Base-by-base conservation (phyloP, 176 grass and related monocot species). In the Tillandsia fasciculata region DNA sequence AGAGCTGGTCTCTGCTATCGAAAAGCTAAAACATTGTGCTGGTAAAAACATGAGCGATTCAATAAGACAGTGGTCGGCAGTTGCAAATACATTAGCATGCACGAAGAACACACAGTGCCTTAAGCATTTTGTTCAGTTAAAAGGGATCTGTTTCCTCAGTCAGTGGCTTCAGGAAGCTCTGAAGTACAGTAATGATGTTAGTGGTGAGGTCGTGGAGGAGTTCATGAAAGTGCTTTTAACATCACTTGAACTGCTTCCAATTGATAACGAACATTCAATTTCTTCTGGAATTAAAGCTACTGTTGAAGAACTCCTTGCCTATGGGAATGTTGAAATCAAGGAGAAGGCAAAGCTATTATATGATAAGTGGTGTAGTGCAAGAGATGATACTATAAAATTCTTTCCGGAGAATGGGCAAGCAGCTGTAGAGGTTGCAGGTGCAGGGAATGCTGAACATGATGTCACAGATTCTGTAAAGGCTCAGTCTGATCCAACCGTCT, bases 331-430 rank as follows among this genome's bases (percentile, higher is more conserved):
- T 17, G 8, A 68, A 12, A 80, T 92, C 63, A 92, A 69, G 29
- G 77, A 85, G 70, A 92, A 78, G 64, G 89, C 89, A 9, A 70
- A 51, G 72, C 17, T 53, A 1, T 72, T 92, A 15, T 66, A 33
- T 56, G 73, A 83, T 53, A 92, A 82, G 72, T 92, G 85, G 89
- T 58, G 17, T 13, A 26, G 11, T 5, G 9, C 59, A 65, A 72
- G 14, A 23, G 65, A 72, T 63, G 64, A 69, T 64, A 29, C 6
- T 73, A 54, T 18, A 28, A 61, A 67, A 70, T 64, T 26, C 42
- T 48, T n/a, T 69, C 22, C 77, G 54, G 26, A 68, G 63, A 48
- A 49, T 67, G 64, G 48, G 71, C 63, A 53, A 11, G 63, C 67
- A 57, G 49, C 56, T 28, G 63, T 72, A 63, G 73, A 75, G 13